These are phyloP conservation scores for Westerdykella aurantiaca DNA, from an alignment of 2,329 filamentous ascomycete species.

Conservation along the genomic window DNA sequence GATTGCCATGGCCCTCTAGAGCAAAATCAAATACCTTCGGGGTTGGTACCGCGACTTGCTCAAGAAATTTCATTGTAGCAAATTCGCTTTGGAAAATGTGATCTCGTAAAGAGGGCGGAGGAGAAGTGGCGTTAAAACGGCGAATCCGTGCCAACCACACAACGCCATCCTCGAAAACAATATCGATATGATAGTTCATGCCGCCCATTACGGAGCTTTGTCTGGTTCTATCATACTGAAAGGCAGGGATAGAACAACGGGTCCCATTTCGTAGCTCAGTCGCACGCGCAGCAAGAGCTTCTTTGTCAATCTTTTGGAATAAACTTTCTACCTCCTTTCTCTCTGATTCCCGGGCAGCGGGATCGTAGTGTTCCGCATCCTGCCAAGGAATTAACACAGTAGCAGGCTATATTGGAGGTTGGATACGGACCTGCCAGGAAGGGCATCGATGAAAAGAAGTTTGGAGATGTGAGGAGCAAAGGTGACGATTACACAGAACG, in stretches of 20 bases:
- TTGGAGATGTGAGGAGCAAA: slow-evolving; percentile 6
- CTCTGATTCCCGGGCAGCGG: slow-evolving; percentile 32
- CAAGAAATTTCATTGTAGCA: slow-evolving; percentile 7
- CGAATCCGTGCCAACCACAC: slow-evolving; percentile 43
- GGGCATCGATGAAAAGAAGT: slow-evolving; percentile 6
- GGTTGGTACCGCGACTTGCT: slow-evolving; percentile 4
- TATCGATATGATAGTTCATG: slow-evolving; percentile 43
- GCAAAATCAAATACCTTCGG: slow-evolving; percentile 7
- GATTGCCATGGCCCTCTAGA: slow-evolving; percentile 3
- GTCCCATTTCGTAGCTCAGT: slow-evolving; percentile 34
- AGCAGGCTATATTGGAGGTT: not conserved
- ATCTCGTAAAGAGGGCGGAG: slow-evolving; percentile 5
- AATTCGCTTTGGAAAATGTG: slow-evolving; percentile 7
- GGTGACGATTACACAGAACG: slow-evolving; percentile 6
- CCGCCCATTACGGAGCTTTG: slow-evolving; percentile 41
- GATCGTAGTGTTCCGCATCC: slow-evolving; percentile 35
- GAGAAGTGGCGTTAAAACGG: slow-evolving; percentile 7
- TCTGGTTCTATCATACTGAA: slow-evolving; percentile 34
- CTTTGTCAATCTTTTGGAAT: slow-evolving; percentile 33
- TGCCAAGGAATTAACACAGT: slow-evolving; percentile 11
- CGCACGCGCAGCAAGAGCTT: slow-evolving; percentile 36
- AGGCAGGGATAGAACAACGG: slow-evolving; percentile 31
- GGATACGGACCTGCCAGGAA: slow-evolving; percentile 5
- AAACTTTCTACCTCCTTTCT: slow-evolving; percentile 24
- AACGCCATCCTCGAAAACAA: slow-evolving; percentile 42